phyloP scores from a whole-genome alignment of 192 early-diverging fungal genomes.

The Rhizophagus sp. region DNA sequence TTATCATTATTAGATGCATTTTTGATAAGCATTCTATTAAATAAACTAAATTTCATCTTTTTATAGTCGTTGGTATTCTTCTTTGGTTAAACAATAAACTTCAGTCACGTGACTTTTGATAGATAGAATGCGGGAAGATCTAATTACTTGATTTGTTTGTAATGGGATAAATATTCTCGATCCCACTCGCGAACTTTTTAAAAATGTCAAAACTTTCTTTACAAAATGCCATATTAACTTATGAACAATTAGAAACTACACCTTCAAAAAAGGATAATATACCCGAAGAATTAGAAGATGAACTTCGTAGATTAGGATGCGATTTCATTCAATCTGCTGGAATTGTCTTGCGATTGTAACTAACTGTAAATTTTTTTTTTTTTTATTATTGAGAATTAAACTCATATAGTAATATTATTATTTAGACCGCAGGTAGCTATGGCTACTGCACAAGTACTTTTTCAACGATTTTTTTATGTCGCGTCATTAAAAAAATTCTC shows the following conservation, averaged over 20 bases:
- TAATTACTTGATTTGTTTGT: too few species aligned
- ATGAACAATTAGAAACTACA: constrained; percentile 66
- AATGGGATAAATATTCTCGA: background rate
- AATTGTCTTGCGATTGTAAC: constrained; percentile 74
- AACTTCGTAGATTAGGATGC: constrained; percentile 75
- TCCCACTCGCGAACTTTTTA: too few species aligned
- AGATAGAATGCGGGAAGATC: too few species aligned
- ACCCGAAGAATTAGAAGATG: constrained; percentile 64
- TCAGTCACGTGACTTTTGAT: too few species aligned
- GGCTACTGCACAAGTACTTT: constrained; percentile 94
- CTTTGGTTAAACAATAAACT: too few species aligned
- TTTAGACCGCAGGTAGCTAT: constrained; percentile 88
- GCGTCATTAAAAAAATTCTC: constrained; percentile 73
- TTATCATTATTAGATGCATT: too few species aligned
- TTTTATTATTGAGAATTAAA: constrained; percentile 13
- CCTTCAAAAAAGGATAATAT: constrained; percentile 67
- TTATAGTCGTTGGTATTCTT: too few species aligned
- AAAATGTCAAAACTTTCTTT: constrained; percentile 60
- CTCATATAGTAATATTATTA: background rate
- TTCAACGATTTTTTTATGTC: constrained; percentile 90
- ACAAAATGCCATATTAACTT: constrained; percentile 74
- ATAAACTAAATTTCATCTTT: too few species aligned
- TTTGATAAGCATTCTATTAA: too few species aligned
- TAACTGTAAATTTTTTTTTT: background rate
- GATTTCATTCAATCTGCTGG: constrained; percentile 84